These are phyloP conservation scores for Asterella californica DNA, from an alignment of 225 moss, liverwort and hornwort genomes.

Conservation along the genomic window DNA sequence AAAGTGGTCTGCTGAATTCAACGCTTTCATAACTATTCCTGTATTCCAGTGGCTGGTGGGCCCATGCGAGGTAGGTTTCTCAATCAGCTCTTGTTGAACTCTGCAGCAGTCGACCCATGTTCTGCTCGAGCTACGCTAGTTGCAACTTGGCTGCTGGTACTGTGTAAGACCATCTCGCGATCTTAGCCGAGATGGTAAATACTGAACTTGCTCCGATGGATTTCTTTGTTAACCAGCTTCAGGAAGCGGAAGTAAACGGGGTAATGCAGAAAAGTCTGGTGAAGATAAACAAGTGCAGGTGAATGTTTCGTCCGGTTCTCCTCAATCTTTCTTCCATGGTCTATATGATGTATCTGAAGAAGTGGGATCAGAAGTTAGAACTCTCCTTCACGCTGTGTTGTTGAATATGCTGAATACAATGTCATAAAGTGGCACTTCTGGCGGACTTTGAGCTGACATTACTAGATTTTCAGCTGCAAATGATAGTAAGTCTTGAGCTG, in stretches of 20 bases:
- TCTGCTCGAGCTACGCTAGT: background rate
- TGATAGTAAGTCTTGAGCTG: too few species aligned
- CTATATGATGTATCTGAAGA: too few species aligned
- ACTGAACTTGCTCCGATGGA: background rate
- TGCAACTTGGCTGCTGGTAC: background rate
- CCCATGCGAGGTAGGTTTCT: slow-evolving; percentile 64
- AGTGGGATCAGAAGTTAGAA: too few species aligned
- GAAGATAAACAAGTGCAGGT: slow-evolving; percentile 96
- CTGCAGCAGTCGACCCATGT: background rate
- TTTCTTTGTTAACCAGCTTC: slow-evolving; percentile 45
- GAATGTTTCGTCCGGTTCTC: background rate
- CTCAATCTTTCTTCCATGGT: background rate
- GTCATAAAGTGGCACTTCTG: too few species aligned
- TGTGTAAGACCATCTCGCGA: background rate
- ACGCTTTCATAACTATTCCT: slow-evolving; percentile 94
- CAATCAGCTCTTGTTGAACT: background rate
- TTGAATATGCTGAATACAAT: too few species aligned
- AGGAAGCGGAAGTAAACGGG: slow-evolving; percentile 81
- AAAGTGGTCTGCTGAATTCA: slow-evolving; percentile 89
- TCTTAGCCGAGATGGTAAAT: background rate
- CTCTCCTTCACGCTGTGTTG: too few species aligned
- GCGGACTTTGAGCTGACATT: too few species aligned
- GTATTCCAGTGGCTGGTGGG: slow-evolving; percentile 97
- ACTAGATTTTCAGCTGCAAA: too few species aligned
- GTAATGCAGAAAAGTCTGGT: slow-evolving; percentile 89